Conservation (phyloP, 345 rosid genomes). For the Arabidopsis suecica region DNA sequence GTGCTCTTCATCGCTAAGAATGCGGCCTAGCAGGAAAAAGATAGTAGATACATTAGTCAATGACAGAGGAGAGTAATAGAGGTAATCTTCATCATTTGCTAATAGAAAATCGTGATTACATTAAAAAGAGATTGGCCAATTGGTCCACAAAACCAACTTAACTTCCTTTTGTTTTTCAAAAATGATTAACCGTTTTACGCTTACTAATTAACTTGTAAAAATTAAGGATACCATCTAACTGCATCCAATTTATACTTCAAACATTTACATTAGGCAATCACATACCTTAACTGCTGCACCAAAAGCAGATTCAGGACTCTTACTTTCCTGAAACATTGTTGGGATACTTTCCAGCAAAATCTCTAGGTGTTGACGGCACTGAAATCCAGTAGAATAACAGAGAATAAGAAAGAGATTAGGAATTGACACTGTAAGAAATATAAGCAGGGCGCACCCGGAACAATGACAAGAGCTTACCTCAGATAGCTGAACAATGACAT, state of each 20-base stretch:
- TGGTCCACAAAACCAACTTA: constrained; percentile 22
- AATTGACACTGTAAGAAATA: not conserved
- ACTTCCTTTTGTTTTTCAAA: constrained; percentile 17
- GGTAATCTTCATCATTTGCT: constrained; percentile 8
- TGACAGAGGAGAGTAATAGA: constrained; percentile 6
- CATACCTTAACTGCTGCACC: constrained; percentile 97
- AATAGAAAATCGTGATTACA: not conserved
- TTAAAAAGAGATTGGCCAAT: constrained; percentile 15
- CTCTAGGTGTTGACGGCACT: constrained; percentile 98
- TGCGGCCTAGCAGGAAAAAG: constrained; percentile 65
- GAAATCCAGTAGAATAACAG: constrained; percentile 38
- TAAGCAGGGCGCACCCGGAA: not conserved
- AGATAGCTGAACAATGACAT: constrained; percentile 86
- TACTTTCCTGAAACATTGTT: constrained; percentile 83
- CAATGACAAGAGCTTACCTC: constrained; percentile 64
- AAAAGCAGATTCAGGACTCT: constrained; percentile 93
- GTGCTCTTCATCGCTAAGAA: constrained; percentile 92
- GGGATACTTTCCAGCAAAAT: constrained; percentile 95
- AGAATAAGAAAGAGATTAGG: constrained; percentile 13
- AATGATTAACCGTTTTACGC: not conserved
- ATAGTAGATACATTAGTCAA: constrained; percentile 22
- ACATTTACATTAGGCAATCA: constrained; percentile 22
- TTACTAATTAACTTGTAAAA: not conserved
- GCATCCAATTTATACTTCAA: constrained; percentile 10
- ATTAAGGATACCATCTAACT: not conserved